Conservation (phyloP, 768 basidiomycete genomes). For the Coprinellus aureogranulatus region DNA sequence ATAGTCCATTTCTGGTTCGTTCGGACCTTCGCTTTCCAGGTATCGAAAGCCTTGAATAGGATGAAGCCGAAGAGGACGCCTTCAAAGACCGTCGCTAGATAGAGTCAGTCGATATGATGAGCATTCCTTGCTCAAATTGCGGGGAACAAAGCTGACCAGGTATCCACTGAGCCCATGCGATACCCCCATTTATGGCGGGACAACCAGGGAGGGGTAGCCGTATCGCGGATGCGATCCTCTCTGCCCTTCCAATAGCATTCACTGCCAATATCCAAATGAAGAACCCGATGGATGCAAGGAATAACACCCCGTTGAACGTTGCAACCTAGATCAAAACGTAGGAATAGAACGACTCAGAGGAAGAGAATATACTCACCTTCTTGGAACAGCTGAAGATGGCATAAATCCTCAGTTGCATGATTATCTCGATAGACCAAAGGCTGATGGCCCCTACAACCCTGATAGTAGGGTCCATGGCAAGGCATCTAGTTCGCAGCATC, state of each 20-base stretch:
- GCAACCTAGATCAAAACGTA: constrained; percentile 28
- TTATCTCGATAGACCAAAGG: constrained; percentile 49
- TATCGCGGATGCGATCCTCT: constrained; percentile 35
- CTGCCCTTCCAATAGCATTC: constrained; percentile 34
- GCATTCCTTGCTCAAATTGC: no score
- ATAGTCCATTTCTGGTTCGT: constrained; percentile 26
- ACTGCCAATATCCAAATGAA: constrained; percentile 42
- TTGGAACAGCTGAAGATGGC: constrained; percentile 40
- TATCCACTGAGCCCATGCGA: constrained; percentile 46
- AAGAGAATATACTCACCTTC: constrained; percentile 20
- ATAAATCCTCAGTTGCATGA: constrained; percentile 49
- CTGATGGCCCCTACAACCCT: constrained; percentile 42
- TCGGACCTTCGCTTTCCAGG: constrained; percentile 22
- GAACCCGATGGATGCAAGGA: constrained; percentile 37
- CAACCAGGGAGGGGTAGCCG: constrained; percentile 40
- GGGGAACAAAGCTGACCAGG: constrained; percentile 28
- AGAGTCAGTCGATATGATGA: no score
- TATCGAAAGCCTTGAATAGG: constrained; percentile 31
- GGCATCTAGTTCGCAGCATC: constrained; percentile 31
- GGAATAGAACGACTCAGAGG: background rate
- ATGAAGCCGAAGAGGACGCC: constrained; percentile 41
- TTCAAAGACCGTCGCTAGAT: constrained; percentile 42
- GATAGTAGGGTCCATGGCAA: constrained; percentile 42
- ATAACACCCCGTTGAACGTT: constrained; percentile 36
- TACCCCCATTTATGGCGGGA: constrained; percentile 38